phyloP scores from a whole-genome alignment of 1,139 yeast genomes.

The Yamadazyma sp. region DNA sequence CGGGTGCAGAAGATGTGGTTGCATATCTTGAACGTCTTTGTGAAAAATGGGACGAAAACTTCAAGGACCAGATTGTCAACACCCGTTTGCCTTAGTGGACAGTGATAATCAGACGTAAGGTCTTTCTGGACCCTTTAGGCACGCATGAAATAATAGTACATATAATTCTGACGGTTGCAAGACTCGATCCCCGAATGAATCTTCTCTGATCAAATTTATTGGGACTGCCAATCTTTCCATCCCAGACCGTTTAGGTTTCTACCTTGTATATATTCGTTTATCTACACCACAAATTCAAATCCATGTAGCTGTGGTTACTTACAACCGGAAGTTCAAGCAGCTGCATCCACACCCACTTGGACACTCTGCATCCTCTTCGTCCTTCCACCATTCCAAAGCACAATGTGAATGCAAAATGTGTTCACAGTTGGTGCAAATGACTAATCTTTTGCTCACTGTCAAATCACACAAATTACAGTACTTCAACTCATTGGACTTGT shows the following conservation, averaged over 20 bases:
- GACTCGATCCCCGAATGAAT: too few relatives aligned
- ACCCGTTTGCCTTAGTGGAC: constrained; percentile 43
- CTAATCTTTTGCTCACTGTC: constrained; percentile 56
- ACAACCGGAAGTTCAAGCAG: constrained; percentile 45
- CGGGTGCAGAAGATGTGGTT: constrained; percentile 65
- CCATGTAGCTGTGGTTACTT: not conserved
- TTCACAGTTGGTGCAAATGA: constrained; percentile 72
- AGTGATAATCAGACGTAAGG: too few relatives aligned
- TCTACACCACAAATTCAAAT: too few relatives aligned
- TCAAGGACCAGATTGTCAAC: constrained; percentile 69
- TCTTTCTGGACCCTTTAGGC: too few relatives aligned
- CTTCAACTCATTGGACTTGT: constrained; percentile 27
- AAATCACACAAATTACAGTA: constrained; percentile 68
- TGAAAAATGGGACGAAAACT: constrained; percentile 57
- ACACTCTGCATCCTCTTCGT: constrained; percentile 56
- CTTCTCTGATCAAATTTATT: too few relatives aligned
- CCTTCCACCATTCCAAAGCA: constrained; percentile 79
- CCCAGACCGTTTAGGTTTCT: too few relatives aligned
- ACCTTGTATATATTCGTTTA: too few relatives aligned
- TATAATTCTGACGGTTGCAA: too few relatives aligned
- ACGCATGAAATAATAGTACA: too few relatives aligned
- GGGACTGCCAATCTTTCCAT: too few relatives aligned
- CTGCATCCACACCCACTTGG: constrained; percentile 90
- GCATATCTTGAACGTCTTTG: constrained; percentile 57
- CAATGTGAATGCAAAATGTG: constrained; percentile 80